A percentile compares a stretch with the other conserved stretches of the same genome.
phyloP scores from a whole-genome alignment of 1,284 basidiomycete genomes.

The Puccinia hordei region DNA sequence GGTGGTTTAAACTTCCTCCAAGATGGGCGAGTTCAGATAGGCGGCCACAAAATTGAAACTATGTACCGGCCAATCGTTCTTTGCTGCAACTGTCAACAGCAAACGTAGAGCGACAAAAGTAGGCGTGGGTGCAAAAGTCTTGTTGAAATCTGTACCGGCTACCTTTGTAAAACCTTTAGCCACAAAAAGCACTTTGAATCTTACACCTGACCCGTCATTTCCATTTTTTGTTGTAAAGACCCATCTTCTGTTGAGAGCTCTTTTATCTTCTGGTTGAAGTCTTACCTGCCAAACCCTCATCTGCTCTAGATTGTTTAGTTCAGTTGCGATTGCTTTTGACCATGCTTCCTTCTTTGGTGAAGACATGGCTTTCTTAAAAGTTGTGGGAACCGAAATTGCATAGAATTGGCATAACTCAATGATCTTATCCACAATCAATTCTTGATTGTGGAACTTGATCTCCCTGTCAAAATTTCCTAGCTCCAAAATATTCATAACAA shows the following conservation, averaged over 20 bases:
- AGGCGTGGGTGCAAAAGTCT: background rate
- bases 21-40: background rate
- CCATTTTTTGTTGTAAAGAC: background rate
- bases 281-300: background rate
- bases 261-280: background rate
- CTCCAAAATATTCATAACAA: background rate
- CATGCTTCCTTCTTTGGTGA: background rate
- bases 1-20: background rate
- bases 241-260: background rate
- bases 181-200: background rate
- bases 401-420: background rate
- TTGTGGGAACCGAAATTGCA: background rate
- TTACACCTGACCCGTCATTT: background rate
- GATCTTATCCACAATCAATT: background rate
- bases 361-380: background rate
- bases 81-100: background rate
- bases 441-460: background rate
- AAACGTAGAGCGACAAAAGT: background rate
- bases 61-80: background rate
- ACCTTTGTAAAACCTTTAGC: slow-evolving; percentile 24
- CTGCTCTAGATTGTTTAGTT: background rate
- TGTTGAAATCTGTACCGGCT: background rate
- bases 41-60: slow-evolving; percentile 19
- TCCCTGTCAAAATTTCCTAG: background rate
- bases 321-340: background rate